Percentiles rank a stretch among this genome's conserved stretches.
Conservation (phyloP, 306 rosid species). For the Pterocarpus santalinus region DNA sequence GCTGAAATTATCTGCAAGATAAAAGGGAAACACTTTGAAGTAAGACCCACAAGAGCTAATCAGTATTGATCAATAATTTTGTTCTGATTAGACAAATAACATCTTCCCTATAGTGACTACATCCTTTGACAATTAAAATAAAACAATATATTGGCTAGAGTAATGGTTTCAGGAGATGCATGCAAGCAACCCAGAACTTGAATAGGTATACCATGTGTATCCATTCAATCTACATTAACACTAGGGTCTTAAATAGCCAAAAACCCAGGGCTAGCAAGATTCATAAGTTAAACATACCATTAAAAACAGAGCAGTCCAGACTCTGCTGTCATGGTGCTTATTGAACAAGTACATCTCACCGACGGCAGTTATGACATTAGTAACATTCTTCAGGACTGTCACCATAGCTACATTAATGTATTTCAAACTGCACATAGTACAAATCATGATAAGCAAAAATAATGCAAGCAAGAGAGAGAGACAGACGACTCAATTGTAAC, state of each 20-base stretch:
- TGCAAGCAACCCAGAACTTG: slow-evolving; percentile 16
- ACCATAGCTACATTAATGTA: slow-evolving; percentile 99
- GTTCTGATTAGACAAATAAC: slow-evolving; percentile 26
- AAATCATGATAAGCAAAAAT: slow-evolving; percentile 36
- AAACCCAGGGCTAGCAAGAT: slow-evolving; percentile 11
- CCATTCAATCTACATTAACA: slow-evolving; percentile 27
- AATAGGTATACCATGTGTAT: slow-evolving; percentile 20
- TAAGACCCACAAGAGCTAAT: slow-evolving; percentile 17
- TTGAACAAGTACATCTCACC: slow-evolving; percentile 95
- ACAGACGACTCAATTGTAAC: slow-evolving; percentile 11
- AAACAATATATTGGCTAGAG: slow-evolving; percentile 12
- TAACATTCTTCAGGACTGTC: slow-evolving; percentile 95
- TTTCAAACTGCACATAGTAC: slow-evolving; percentile 83
- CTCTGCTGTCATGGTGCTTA: slow-evolving; percentile 88
- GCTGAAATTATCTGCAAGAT: slow-evolving; percentile 94
- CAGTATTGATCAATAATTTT: slow-evolving; percentile 1
- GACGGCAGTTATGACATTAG: slow-evolving; percentile 95
- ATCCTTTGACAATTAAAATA: slow-evolving; percentile 25
- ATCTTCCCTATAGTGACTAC: slow-evolving; percentile 4
- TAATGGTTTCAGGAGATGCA: slow-evolving; percentile 35
- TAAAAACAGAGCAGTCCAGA: slow-evolving; percentile 94
- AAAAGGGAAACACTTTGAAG: not conserved
- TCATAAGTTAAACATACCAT: slow-evolving; percentile 70
- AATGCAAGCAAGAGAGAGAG: slow-evolving; percentile 1
- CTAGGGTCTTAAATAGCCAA: slow-evolving; percentile 18